A percentile compares a stretch with the other conserved stretches of the same genome.
Evolutionary conservation across 169 alveolate species (phyloP).

Genomic region (Plasmodium reichenowi): DNA sequence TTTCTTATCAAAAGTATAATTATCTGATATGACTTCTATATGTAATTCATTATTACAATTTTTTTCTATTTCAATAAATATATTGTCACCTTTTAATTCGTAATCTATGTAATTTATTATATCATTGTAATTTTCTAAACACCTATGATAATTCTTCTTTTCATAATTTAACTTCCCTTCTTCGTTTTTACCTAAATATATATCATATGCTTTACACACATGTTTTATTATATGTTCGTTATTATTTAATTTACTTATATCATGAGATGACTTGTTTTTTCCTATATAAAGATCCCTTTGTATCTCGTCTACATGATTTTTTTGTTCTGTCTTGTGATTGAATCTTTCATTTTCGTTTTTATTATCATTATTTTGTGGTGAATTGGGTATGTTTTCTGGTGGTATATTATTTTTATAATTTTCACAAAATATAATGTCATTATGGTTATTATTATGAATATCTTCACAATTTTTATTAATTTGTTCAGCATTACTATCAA

Average conservation of each 20-base stretch:
- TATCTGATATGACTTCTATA: slow-evolving; percentile 51
- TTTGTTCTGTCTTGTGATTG: not conserved
- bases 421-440: not conserved
- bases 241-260: not conserved
- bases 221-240: slow-evolving; percentile 5
- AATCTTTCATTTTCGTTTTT: not conserved
- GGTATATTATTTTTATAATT: not conserved
- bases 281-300: not conserved
- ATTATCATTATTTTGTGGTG: not conserved
- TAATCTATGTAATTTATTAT: slow-evolving; percentile 67
- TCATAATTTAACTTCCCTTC: slow-evolving; percentile 66
- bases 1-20: slow-evolving; percentile 23
- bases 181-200: slow-evolving; percentile 55
- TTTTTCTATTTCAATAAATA: slow-evolving; percentile 73
- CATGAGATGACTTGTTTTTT: not conserved
- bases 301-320: not conserved
- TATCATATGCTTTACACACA: slow-evolving; percentile 26
- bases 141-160: slow-evolving; percentile 49
- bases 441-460: not conserved
- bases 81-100: slow-evolving; percentile 67
- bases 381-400: not conserved
- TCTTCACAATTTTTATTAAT: not conserved
- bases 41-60: slow-evolving; percentile 56
- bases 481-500: not conserved
- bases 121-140: slow-evolving; percentile 73